Conservation (phyloP, 1,284 basidiomycete genomes). For the Ustilago shanxiensis region DNA sequence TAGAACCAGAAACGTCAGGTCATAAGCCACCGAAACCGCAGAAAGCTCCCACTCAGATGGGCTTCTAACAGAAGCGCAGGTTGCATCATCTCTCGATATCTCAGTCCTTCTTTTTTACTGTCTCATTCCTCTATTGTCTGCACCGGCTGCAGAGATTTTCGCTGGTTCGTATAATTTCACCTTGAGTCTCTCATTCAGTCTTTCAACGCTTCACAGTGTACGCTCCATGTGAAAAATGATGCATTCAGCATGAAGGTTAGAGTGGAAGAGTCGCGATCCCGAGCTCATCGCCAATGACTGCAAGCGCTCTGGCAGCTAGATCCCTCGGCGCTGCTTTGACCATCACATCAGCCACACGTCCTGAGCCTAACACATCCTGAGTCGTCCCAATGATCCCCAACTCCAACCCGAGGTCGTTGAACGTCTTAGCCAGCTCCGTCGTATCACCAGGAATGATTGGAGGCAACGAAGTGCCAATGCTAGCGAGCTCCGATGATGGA, state of each 20-base stretch:
- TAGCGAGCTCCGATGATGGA: conserved; percentile 1
- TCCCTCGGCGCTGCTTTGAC: conserved; percentile 16
- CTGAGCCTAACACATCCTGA: conserved; percentile 12
- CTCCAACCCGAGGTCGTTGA: conserved; percentile 15
- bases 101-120: background rate
- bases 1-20: background rate
- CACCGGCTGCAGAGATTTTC: no score
- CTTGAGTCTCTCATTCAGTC: background rate
- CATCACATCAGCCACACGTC: background rate
- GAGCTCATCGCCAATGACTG: conserved; percentile 26
- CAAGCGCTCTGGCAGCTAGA: conserved; percentile 27
- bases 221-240: no score
- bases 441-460: conserved; percentile 18
- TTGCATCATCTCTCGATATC: background rate
- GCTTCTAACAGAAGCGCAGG: conserved; percentile 25
- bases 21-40: conserved; percentile 6
- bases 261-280: conserved; percentile 11
- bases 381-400: conserved; percentile 26
- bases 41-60: conserved; percentile 31
- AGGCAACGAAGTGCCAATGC: conserved; percentile 35
- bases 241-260: background rate
- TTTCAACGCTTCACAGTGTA: no score
- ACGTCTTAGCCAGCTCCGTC: conserved; percentile 11
- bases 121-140: no score
- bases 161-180: no score